phyloP scores from a whole-genome alignment of 192 early-diverging fungal genomes.

The Chytriomyces sp. region DNA sequence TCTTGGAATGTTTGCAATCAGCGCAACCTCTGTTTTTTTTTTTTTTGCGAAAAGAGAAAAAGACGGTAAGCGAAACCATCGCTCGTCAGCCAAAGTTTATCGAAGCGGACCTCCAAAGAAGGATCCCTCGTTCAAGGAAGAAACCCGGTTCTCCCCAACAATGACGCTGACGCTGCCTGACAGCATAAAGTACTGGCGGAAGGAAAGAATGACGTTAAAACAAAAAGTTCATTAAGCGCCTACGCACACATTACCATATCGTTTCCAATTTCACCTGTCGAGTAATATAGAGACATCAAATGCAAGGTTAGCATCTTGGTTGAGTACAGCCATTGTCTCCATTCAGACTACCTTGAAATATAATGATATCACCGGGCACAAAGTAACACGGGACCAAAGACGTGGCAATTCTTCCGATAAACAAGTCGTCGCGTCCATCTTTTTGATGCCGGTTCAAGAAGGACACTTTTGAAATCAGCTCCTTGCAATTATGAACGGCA shows the following conservation, averaged over 20 bases:
- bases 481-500: conserved; percentile 33
- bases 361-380: conserved; percentile 34
- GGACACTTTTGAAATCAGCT: conserved; percentile 39
- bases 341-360: conserved; percentile 20
- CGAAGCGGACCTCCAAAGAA: conserved; percentile 43
- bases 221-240: too few relatives aligned
- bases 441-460: conserved; percentile 36
- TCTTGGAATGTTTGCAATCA: conserved; percentile 48
- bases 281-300: too few relatives aligned
- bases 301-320: too few relatives aligned
- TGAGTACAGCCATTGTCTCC: too few relatives aligned
- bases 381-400: conserved; percentile 30
- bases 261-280: background rate
- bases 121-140: conserved; percentile 29
- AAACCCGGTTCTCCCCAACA: conserved; percentile 34
- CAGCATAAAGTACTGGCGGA: conserved; percentile 41
- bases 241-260: background rate
- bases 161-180: conserved; percentile 18
- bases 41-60: background rate
- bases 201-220: too few relatives aligned
- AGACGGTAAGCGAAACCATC: background rate
- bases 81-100: background rate
- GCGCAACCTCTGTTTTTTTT: conserved; percentile 38
- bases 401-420: conserved; percentile 34
- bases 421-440: conserved; percentile 41